Evolutionary conservation across 345 rosid species (phyloP).

Genomic region (Hibiscus syriacus): DNA sequence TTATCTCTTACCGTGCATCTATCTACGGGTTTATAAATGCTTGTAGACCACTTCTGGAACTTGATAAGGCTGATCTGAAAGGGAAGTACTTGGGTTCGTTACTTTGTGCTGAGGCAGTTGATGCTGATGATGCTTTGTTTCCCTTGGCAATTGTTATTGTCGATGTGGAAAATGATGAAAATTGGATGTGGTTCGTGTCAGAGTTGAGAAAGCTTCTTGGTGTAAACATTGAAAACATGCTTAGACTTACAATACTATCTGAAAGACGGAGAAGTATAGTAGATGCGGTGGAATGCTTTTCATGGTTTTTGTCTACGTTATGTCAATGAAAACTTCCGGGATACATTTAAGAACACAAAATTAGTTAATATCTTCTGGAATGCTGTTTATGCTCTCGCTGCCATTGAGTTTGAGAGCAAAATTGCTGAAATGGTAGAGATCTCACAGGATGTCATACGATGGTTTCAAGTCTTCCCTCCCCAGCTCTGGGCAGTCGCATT

Average conservation of each 20-base stretch:
- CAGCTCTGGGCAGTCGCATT: slow-evolving; percentile 92
- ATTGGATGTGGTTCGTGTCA: slow-evolving; percentile 97
- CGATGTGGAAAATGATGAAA: slow-evolving; percentile 73
- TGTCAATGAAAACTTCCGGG: slow-evolving; percentile 82
- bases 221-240: slow-evolving; percentile 85
- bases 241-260: slow-evolving; percentile 86
- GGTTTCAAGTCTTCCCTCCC: slow-evolving; percentile 71
- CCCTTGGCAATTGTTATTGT: slow-evolving; percentile 83
- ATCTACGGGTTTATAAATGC: slow-evolving; percentile 85
- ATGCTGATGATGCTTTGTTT: slow-evolving; percentile 75
- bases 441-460: too few relatives aligned
- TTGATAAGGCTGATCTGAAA: too few relatives aligned
- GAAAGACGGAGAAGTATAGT: slow-evolving; percentile 77
- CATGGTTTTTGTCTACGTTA: slow-evolving; percentile 92
- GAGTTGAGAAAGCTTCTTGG: slow-evolving; percentile 93
- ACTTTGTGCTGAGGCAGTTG: slow-evolving; percentile 87
- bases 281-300: slow-evolving; percentile 80
- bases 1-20: slow-evolving; percentile 73
- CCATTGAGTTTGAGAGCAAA: too few relatives aligned
- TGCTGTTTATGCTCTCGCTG: too few relatives aligned
- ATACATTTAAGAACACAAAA: slow-evolving; percentile 58
- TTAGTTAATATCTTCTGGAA: slow-evolving; percentile 51
- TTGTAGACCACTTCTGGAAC: slow-evolving; percentile 96
- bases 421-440: too few relatives aligned
- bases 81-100: slow-evolving; percentile 76